These are phyloP conservation scores for Yamadazyma siamensis DNA, from an alignment of 1,139 yeast species.

Conservation along the genomic window DNA sequence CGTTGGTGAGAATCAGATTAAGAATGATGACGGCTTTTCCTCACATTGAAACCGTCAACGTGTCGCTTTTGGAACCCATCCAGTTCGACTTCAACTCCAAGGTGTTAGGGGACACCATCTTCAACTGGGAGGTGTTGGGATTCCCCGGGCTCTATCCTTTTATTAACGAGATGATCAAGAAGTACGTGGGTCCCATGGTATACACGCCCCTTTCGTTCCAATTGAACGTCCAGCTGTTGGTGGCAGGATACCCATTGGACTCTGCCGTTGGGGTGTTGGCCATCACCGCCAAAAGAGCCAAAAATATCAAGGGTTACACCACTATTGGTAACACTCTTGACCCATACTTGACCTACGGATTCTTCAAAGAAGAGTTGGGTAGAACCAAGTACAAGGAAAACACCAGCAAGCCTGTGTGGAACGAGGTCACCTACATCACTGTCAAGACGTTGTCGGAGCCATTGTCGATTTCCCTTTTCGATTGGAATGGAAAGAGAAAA, in stretches of 20 bases:
- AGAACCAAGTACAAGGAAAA: slow-evolving; percentile 64
- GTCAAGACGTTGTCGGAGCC: slow-evolving; percentile 80
- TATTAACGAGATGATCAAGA: slow-evolving; percentile 78
- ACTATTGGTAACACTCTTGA: slow-evolving; percentile 78
- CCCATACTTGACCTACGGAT: slow-evolving; percentile 79
- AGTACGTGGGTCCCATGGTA: slow-evolving; percentile 83
- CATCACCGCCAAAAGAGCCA: slow-evolving; percentile 64
- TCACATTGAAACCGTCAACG: slow-evolving; percentile 85
- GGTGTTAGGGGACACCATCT: slow-evolving; percentile 68
- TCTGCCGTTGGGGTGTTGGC: slow-evolving; percentile 86
- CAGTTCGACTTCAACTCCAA: slow-evolving; percentile 77
- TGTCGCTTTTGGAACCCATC: slow-evolving; percentile 82
- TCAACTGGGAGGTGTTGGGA: slow-evolving; percentile 83
- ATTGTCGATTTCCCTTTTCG: slow-evolving; percentile 63
- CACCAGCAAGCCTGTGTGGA: slow-evolving; percentile 75
- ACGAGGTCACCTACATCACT: slow-evolving; percentile 70
- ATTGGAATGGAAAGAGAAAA: slow-evolving; percentile 73
- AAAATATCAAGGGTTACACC: slow-evolving; percentile 63
- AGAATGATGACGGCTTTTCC: slow-evolving; percentile 91
- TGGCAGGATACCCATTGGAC: slow-evolving; percentile 78
- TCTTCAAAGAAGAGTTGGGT: slow-evolving; percentile 55
- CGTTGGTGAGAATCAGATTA: slow-evolving; percentile 72
- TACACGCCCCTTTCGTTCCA: slow-evolving; percentile 90
- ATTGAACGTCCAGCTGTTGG: slow-evolving; percentile 82
- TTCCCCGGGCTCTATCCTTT: slow-evolving; percentile 84